Percentiles rank a stretch among this genome's conserved stretches.
These are phyloP conservation scores for Beverwykella pulmonaria DNA, from an alignment of 495 filamentous ascomycete genomes.

Conservation along the genomic window DNA sequence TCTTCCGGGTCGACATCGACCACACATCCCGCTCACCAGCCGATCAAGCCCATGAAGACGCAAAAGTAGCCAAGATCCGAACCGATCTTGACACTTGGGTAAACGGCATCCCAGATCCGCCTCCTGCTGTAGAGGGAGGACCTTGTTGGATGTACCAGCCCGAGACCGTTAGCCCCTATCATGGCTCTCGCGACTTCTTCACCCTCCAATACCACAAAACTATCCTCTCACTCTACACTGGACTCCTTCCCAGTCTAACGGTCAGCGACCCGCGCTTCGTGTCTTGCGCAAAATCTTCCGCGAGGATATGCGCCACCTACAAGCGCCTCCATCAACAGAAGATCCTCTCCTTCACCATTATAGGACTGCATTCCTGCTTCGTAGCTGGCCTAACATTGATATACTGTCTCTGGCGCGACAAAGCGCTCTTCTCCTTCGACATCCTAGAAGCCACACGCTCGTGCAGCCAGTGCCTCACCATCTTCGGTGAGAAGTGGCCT, in stretches of 20 bases:
- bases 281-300: conserved; percentile 23
- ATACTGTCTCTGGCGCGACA: conserved; percentile 26
- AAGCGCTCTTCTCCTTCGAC: conserved; percentile 15
- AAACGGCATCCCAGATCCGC: conserved; percentile 16
- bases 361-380: conserved; percentile 29
- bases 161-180: conserved; percentile 10
- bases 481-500: conserved; percentile 29
- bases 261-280: conserved; percentile 17
- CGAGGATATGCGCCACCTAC: conserved; percentile 21
- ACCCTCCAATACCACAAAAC: conserved; percentile 31
- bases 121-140: background rate
- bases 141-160: conserved; percentile 27
- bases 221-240: conserved; percentile 18
- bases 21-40: background rate
- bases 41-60: conserved; percentile 6
- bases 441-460: conserved; percentile 24
- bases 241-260: conserved; percentile 12
- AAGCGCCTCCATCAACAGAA: conserved; percentile 21
- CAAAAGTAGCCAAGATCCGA: conserved; percentile 18
- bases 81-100: conserved; percentile 20
- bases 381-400: conserved; percentile 24
- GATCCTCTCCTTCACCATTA: conserved; percentile 28
- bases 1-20: conserved; percentile 26
- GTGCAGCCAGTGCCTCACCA: conserved; percentile 18
- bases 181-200: conserved; percentile 25